These are phyloP conservation scores for Apiospora arundinis DNA, from an alignment of 2,329 filamentous ascomycete species.

Conservation along the genomic window DNA sequence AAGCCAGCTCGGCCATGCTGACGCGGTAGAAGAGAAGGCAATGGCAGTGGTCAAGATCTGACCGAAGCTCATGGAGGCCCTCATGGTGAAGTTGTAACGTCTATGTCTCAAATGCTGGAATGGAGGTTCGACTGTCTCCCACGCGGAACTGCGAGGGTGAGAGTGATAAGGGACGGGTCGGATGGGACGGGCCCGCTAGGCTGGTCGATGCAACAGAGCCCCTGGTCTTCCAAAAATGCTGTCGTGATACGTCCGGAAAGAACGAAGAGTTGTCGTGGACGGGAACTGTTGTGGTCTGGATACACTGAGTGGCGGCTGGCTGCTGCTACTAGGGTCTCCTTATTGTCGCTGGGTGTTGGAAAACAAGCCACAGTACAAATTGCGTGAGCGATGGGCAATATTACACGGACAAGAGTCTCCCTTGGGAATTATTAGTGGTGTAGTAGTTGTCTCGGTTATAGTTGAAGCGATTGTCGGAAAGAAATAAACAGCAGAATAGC, in stretches of 20 bases:
- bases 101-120: constrained; percentile 35
- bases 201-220: constrained; percentile 6
- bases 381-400: constrained; percentile 4
- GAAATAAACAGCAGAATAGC: constrained; percentile 16
- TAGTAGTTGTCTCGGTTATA: constrained; percentile 18
- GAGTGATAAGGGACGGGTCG: constrained; percentile 7
- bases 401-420: constrained; percentile 15
- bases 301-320: background rate
- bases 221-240: constrained; percentile 11
- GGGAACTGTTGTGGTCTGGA: constrained; percentile 21
- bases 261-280: constrained; percentile 20
- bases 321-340: constrained; percentile 18
- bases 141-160: constrained; percentile 16
- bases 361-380: constrained; percentile 19
- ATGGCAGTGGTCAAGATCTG: constrained; percentile 58
- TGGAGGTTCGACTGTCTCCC: constrained; percentile 28
- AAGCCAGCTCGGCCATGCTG: constrained; percentile 63
- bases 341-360: constrained; percentile 11
- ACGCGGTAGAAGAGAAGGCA: constrained; percentile 56
- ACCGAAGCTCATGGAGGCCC: constrained; percentile 52
- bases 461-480: constrained; percentile 13
- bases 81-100: constrained; percentile 55
- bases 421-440: constrained; percentile 12
- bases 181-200: background rate
- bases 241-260: constrained; percentile 21